These are phyloP conservation scores for Mucor racemosus DNA, from an alignment of 371 early-diverging fungal species.

Conservation along the genomic window DNA sequence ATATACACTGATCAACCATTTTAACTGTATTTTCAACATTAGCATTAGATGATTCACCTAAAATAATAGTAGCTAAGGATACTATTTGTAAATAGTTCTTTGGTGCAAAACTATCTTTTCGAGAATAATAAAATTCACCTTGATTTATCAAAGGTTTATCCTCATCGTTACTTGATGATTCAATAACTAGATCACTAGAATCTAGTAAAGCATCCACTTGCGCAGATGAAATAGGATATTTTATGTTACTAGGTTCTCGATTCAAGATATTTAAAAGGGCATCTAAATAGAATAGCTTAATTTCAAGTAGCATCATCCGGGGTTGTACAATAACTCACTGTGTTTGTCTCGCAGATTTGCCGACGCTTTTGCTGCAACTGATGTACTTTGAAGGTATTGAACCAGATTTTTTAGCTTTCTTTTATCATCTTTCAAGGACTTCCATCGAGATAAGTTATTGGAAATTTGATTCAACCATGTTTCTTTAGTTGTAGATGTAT, in stretches of 20 bases:
- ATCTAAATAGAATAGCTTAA: background rate
- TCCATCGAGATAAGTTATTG: constrained; percentile 10
- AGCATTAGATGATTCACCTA: background rate
- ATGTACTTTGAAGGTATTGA: constrained; percentile 3
- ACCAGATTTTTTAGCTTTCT: constrained; percentile 7
- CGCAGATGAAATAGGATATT: background rate
- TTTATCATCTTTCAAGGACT: constrained; percentile 3
- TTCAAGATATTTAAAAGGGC: background rate
- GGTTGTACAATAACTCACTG: background rate
- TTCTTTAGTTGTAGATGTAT: constrained; percentile 5
- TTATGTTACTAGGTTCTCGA: background rate
- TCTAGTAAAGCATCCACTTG: background rate
- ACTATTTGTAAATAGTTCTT: constrained; percentile 7
- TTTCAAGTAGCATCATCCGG: background rate
- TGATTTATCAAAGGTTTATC: background rate
- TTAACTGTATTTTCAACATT: background rate
- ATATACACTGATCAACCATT: background rate
- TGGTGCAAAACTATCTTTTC: background rate
- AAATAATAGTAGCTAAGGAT: background rate
- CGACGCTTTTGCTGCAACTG: background rate
- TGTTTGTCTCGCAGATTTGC: background rate
- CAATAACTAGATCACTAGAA: background rate
- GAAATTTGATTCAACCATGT: constrained; percentile 1
- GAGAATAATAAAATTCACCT: constrained; percentile 1
- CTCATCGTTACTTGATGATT: background rate